These are phyloP conservation scores for Candida pini DNA, from an alignment of 805 yeast genomes.

Conservation along the genomic window DNA sequence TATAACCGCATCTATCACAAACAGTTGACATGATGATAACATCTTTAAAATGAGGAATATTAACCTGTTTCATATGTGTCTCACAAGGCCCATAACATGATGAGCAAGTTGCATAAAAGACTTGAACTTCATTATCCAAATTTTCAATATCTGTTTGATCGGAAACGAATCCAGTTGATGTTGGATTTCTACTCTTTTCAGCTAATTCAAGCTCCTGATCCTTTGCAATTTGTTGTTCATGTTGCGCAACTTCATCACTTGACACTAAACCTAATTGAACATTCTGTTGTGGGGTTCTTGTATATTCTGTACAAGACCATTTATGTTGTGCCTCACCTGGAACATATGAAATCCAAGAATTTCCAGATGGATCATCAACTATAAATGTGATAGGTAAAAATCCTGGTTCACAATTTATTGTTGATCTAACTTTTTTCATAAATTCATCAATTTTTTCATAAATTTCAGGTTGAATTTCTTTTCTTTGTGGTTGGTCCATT, in stretches of 20 bases:
- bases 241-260: constrained; percentile 54
- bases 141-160: constrained; percentile 81
- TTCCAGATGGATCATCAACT: constrained; percentile 93
- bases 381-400: constrained; percentile 71
- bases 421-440: constrained; percentile 51
- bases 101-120: constrained; percentile 89
- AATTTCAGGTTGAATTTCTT: constrained; percentile 65
- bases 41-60: constrained; percentile 97
- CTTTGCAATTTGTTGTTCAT: constrained; percentile 32
- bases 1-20: constrained; percentile 90
- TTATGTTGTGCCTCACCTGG: constrained; percentile 88
- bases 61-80: constrained; percentile 94
- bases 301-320: constrained; percentile 81
- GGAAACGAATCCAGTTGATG: constrained; percentile 53
- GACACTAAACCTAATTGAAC: constrained; percentile 77
- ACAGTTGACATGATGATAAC: constrained; percentile 94
- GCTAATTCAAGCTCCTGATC: constrained; percentile 28
- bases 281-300: constrained; percentile 84
- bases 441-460: constrained; percentile 71
- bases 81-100: constrained; percentile 77
- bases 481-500: constrained; percentile 77
- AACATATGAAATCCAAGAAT: constrained; percentile 88
- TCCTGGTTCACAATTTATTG: constrained; percentile 60
- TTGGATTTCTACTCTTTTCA: constrained; percentile 31
- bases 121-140: constrained; percentile 84